Conservation (phyloP, 129 eudicot species). For the Kitagawia praeruptora region DNA sequence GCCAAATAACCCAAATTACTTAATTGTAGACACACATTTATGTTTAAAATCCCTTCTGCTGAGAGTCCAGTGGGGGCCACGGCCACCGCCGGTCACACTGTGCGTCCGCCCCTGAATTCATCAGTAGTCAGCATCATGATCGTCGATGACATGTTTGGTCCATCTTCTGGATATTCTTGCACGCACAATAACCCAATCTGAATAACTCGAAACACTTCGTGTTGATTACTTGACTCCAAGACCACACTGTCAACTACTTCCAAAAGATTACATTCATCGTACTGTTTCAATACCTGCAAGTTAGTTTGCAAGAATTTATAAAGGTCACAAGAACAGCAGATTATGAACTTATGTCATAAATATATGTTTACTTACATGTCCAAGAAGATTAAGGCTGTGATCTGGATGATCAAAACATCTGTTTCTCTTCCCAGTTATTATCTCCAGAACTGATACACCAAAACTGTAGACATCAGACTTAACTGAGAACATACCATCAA, state of each 20-base stretch:
- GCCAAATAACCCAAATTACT: no score
- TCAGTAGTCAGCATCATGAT: constrained; percentile 20
- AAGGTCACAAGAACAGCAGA: neutral
- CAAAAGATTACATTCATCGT: constrained; percentile 7
- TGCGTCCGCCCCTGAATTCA: no score
- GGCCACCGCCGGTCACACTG: no score
- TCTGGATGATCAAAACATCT: constrained; percentile 12
- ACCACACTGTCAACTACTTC: constrained; percentile 8
- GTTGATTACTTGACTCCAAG: neutral
- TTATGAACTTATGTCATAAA: no score
- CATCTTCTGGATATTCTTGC: constrained; percentile 27
- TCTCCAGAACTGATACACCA: constrained; percentile 28
- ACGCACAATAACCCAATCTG: constrained; percentile 26
- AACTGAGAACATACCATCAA: constrained; percentile 20
- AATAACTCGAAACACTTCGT: constrained; percentile 18
- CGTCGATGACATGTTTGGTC: constrained; percentile 24
- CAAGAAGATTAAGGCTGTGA: constrained; percentile 21
- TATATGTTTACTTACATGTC: constrained; percentile 16
- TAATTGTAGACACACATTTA: no score
- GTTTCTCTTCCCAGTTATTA: constrained; percentile 21
- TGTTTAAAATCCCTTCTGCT: no score
- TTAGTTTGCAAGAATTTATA: no score
- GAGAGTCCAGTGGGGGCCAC: no score
- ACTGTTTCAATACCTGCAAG: constrained; percentile 23
- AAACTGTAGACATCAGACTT: constrained; percentile 30